Percentiles rank a stretch among this genome's conserved stretches.
Evolutionary conservation across 202 grass and related monocot species (phyloP).

Genomic region (Digitaria exilis): DNA sequence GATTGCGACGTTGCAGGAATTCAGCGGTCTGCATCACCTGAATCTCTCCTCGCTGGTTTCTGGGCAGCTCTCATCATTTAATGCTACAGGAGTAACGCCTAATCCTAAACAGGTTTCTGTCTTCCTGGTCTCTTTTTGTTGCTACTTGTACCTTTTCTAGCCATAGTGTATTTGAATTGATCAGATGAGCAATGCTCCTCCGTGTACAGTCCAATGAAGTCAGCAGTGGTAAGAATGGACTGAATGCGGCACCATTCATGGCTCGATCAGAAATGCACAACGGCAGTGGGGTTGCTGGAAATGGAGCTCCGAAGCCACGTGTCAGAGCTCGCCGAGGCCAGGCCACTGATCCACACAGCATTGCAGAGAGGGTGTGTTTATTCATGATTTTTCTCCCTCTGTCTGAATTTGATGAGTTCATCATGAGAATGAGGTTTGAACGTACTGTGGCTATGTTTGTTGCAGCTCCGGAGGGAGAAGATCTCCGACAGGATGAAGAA

Average conservation of each 20-base stretch:
- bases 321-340: constrained; percentile 74
- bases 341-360: constrained; percentile 93
- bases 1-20: constrained; percentile 50
- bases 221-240: constrained; percentile 29
- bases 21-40: constrained; percentile 56
- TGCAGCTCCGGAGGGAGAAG: constrained; percentile 87
- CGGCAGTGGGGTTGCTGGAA: constrained; percentile 42
- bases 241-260: constrained; percentile 1
- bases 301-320: constrained; percentile 62
- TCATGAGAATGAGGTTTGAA: background rate
- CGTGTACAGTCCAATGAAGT: constrained; percentile 34
- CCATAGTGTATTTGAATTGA: constrained; percentile 35
- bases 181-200: background rate
- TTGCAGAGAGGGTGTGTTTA: constrained; percentile 69
- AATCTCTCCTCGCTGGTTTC: constrained; percentile 53
- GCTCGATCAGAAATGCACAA: constrained; percentile 17
- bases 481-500: constrained; percentile 94
- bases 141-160: background rate
- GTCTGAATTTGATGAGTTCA: background rate
- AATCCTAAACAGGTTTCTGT: constrained; percentile 53
- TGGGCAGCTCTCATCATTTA: constrained; percentile 42
- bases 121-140: constrained; percentile 15
- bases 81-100: constrained; percentile 33
- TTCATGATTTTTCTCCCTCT: constrained; percentile 19
- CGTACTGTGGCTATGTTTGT: background rate